These are phyloP conservation scores for Orbilia javanica DNA, from an alignment of 2,329 filamentous ascomycete genomes.

Conservation along the genomic window DNA sequence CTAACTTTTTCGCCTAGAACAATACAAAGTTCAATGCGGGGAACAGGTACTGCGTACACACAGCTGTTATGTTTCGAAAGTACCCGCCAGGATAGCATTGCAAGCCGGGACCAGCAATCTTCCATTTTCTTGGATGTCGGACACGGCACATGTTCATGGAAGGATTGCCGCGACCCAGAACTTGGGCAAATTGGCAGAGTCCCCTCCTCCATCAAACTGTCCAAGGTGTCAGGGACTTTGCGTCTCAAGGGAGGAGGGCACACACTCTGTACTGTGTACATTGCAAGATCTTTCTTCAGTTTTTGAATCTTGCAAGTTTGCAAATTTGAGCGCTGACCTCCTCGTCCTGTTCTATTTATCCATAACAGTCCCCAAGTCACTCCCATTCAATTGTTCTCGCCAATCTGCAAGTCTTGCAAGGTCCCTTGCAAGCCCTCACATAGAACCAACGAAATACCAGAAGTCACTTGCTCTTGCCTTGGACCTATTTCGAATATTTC, in stretches of 20 bases:
- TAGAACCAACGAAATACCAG: slow-evolving; percentile 25
- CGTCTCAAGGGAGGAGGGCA: slow-evolving; percentile 35
- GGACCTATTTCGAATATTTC: slow-evolving; percentile 15
- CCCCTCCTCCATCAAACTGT: slow-evolving; percentile 33
- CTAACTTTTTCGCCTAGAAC: slow-evolving; percentile 44
- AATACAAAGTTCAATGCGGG: slow-evolving; percentile 49
- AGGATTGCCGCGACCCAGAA: slow-evolving; percentile 35
- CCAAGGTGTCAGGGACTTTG: neutral
- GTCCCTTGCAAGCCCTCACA: slow-evolving; percentile 36
- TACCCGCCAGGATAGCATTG: slow-evolving; percentile 6
- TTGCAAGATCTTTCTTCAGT: slow-evolving; percentile 22
- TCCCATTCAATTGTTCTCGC: slow-evolving; percentile 42
- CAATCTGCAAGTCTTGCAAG: slow-evolving; percentile 56
- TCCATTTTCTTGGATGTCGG: slow-evolving; percentile 44
- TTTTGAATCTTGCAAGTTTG: slow-evolving; percentile 3
- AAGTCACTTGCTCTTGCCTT: slow-evolving; percentile 51
- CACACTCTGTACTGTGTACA: too few species aligned
- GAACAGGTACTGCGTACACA: slow-evolving; percentile 19
- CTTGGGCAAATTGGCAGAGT: slow-evolving; percentile 47
- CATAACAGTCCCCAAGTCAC: slow-evolving; percentile 45
- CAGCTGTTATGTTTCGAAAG: slow-evolving; percentile 24
- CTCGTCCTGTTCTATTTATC: slow-evolving; percentile 48
- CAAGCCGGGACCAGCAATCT: slow-evolving; percentile 25
- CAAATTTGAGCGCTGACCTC: slow-evolving; percentile 19
- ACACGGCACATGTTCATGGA: slow-evolving; percentile 52